phyloP scores from a whole-genome alignment of 495 filamentous ascomycete species.

The Penicillium waksmanii region DNA sequence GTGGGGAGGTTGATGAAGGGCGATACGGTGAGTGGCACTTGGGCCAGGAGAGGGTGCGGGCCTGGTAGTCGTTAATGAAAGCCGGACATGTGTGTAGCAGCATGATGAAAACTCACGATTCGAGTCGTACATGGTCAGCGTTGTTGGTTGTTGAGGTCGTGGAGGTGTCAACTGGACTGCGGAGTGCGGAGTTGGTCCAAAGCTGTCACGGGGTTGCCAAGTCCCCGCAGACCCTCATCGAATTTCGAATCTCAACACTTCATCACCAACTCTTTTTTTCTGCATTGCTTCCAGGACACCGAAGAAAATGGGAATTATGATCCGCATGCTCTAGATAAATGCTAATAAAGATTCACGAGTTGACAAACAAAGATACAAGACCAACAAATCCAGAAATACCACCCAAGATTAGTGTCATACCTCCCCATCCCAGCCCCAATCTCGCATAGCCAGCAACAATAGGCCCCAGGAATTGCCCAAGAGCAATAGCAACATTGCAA shows the following conservation, averaged over 20 bases:
- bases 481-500: slow-evolving; percentile 14
- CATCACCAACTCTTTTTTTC: neutral
- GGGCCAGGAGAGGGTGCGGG: slow-evolving; percentile 85
- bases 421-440: slow-evolving; percentile 7
- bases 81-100: neutral
- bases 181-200: neutral
- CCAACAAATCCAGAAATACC: neutral
- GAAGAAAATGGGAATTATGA: too few relatives aligned
- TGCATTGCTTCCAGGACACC: too few relatives aligned
- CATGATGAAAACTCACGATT: slow-evolving; percentile 37
- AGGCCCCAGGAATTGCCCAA: slow-evolving; percentile 10
- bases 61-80: slow-evolving; percentile 45
- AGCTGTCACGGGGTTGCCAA: neutral
- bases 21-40: slow-evolving; percentile 90
- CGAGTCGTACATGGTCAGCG: slow-evolving; percentile 46
- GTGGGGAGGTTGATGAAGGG: slow-evolving; percentile 92
- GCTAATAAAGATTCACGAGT: neutral
- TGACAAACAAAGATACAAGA: slow-evolving; percentile 2
- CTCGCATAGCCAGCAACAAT: slow-evolving; percentile 7
- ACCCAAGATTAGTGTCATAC: slow-evolving; percentile 9
- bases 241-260: neutral
- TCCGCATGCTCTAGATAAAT: too few relatives aligned
- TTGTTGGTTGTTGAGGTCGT: neutral
- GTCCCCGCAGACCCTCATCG: neutral
- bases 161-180: neutral